Evolutionary conservation across 2,329 filamentous ascomycete genomes (phyloP).

Genomic region (Colletotrichum tanaceti): DNA sequence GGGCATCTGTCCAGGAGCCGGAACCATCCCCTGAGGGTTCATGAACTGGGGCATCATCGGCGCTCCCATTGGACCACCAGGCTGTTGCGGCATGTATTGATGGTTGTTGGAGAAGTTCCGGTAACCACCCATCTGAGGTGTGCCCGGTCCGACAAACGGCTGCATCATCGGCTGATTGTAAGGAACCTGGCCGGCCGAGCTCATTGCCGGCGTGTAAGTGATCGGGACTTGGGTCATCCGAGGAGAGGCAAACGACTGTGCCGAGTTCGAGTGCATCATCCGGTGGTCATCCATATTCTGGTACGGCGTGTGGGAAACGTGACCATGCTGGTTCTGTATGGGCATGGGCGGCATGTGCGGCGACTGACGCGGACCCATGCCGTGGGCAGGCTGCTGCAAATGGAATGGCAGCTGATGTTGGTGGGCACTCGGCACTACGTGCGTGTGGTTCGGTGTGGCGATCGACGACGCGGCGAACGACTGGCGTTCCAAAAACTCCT

Average conservation of each 20-base stretch:
- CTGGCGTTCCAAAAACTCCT: conserved; percentile 81
- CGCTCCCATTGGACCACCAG: conserved; percentile 72
- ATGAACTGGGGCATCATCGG: conserved; percentile 89
- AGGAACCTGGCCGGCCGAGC: conserved; percentile 75
- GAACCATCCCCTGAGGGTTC: conserved; percentile 75
- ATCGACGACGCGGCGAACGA: conserved; percentile 67
- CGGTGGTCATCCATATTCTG: conserved; percentile 85
- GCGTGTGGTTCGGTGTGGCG: conserved; percentile 75
- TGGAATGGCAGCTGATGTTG: conserved; percentile 88
- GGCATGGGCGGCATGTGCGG: conserved; percentile 83
- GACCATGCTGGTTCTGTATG: conserved; percentile 78
- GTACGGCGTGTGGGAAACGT: conserved; percentile 72
- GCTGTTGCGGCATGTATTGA: conserved; percentile 78
- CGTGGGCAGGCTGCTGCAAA: conserved; percentile 78
- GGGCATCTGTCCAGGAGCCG: conserved; percentile 75
- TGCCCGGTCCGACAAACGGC: conserved; percentile 76
- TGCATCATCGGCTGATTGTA: conserved; percentile 79
- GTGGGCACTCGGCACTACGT: conserved; percentile 79
- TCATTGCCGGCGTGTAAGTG: conserved; percentile 75
- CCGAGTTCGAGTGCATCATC: conserved; percentile 88
- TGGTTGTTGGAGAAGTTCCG: conserved; percentile 78
- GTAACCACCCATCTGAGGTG: conserved; percentile 76
- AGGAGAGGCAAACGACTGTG: conserved; percentile 87
- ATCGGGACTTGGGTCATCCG: conserved; percentile 78
- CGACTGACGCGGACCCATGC: conserved; percentile 74